These are phyloP conservation scores for Acacia crassicarpa DNA, from an alignment of 306 rosid genomes.

Conservation along the genomic window DNA sequence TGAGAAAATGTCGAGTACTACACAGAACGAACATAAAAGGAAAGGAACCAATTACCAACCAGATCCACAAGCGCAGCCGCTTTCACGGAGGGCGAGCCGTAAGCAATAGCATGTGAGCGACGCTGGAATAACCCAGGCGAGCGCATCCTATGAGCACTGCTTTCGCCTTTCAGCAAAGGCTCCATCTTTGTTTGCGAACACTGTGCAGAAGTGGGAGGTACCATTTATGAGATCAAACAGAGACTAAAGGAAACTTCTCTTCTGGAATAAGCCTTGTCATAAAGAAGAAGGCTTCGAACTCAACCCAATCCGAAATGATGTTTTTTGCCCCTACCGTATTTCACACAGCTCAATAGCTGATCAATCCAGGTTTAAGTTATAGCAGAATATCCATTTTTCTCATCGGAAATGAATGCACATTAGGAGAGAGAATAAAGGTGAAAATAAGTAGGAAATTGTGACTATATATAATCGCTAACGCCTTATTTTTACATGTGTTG, in stretches of 20 bases:
- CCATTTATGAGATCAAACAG: not conserved
- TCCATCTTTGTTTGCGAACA: constrained; percentile 44
- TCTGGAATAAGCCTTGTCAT: not conserved
- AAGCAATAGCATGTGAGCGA: constrained; percentile 70
- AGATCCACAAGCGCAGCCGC: constrained; percentile 95
- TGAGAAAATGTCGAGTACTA: not conserved
- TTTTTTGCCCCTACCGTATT: not conserved
- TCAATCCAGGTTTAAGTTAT: not conserved
- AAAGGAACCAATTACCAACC: constrained; percentile 43
- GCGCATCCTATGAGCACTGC: constrained; percentile 39
- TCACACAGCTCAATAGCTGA: no score
- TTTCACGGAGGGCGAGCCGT: constrained; percentile 67
- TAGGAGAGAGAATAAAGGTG: not conserved
- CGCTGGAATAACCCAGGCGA: constrained; percentile 27
- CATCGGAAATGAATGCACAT: not conserved
- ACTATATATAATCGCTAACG: not conserved
- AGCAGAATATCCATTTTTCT: not conserved
- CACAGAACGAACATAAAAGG: not conserved
- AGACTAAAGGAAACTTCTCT: not conserved
- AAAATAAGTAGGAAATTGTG: not conserved
- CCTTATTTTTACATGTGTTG: not conserved
- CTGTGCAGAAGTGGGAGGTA: not conserved
- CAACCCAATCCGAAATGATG: not conserved
- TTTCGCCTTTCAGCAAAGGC: constrained; percentile 63
- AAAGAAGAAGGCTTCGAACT: not conserved